Percentiles rank a stretch among this genome's conserved stretches.
Evolutionary conservation across 495 filamentous ascomycete species (phyloP).

Genomic region (Aspergillus affinis): DNA sequence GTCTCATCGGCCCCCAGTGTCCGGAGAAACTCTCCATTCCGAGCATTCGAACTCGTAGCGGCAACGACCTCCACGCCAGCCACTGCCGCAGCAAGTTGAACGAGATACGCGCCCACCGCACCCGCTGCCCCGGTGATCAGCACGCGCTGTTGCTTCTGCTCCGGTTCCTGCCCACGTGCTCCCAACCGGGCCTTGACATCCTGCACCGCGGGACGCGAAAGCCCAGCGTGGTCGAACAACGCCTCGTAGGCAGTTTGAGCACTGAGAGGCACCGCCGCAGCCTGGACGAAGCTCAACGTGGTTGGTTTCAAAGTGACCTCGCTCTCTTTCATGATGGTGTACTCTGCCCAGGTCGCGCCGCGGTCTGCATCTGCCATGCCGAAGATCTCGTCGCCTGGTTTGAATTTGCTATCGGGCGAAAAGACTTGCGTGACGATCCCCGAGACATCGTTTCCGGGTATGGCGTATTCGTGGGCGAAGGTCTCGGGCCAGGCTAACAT

Average conservation of each 20-base stretch:
- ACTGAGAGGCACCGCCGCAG: constrained; percentile 35
- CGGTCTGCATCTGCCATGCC: constrained; percentile 30
- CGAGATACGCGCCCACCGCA: constrained; percentile 34
- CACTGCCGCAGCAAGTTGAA: constrained; percentile 32
- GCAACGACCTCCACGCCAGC: constrained; percentile 28
- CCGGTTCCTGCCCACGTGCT: neutral
- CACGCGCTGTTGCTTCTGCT: constrained; percentile 12
- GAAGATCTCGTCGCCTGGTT: constrained; percentile 35
- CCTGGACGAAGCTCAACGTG: constrained; percentile 19
- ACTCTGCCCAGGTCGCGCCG: constrained; percentile 32
- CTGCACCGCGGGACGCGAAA: constrained; percentile 9
- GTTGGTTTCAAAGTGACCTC: constrained; percentile 31
- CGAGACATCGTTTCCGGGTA: constrained; percentile 47
- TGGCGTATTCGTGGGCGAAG: constrained; percentile 25
- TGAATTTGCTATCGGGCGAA: constrained; percentile 14
- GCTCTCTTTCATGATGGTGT: constrained; percentile 21
- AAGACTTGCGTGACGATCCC: constrained; percentile 36
- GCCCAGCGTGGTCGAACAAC: constrained; percentile 29
- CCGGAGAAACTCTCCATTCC: constrained; percentile 32
- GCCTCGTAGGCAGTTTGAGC: constrained; percentile 37
- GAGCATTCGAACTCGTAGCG: constrained; percentile 28
- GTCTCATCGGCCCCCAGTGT: constrained; percentile 29
- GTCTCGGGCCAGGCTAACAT: constrained; percentile 37
- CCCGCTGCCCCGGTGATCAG: constrained; percentile 38
- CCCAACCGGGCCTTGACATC: neutral